Percentiles rank a stretch among this genome's conserved stretches.
Conservation (phyloP, 768 basidiomycete species). For the Pleurotus giganteus region DNA sequence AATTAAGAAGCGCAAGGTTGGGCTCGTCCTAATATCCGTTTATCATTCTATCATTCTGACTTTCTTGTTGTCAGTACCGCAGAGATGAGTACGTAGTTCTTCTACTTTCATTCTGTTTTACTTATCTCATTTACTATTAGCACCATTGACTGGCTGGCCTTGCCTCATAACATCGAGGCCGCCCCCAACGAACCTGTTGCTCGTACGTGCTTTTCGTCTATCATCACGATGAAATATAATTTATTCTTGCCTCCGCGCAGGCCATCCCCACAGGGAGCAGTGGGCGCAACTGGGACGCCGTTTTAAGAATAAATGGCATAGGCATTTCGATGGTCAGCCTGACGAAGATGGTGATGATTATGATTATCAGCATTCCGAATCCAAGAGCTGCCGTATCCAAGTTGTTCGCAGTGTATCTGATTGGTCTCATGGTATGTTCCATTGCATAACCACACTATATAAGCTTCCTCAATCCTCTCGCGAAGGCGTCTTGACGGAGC, state of each 20-base stretch:
- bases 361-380: slow-evolving; percentile 38
- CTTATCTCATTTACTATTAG: slow-evolving; percentile 25
- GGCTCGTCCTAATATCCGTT: slow-evolving; percentile 14
- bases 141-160: slow-evolving; percentile 65
- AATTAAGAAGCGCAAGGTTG: slow-evolving; percentile 80
- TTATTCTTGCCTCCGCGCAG: slow-evolving; percentile 22
- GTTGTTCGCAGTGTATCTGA: slow-evolving; percentile 84
- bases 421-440: slow-evolving; percentile 77
- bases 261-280: slow-evolving; percentile 65
- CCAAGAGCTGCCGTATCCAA: slow-evolving; percentile 69
- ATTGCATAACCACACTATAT: neutral
- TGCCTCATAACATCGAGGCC: slow-evolving; percentile 66
- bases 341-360: slow-evolving; percentile 34
- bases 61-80: slow-evolving; percentile 30
- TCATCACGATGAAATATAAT: neutral
- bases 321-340: slow-evolving; percentile 26
- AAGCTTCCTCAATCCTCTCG: neutral
- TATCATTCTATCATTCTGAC: neutral
- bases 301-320: slow-evolving; percentile 68
- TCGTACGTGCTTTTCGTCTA: slow-evolving; percentile 30
- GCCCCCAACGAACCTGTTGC: slow-evolving; percentile 68
- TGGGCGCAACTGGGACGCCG: slow-evolving; percentile 57
- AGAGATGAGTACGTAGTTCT: slow-evolving; percentile 42
- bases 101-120: neutral
- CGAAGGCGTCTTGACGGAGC: slow-evolving; percentile 68